These are phyloP conservation scores for Castanospermum australe DNA, from an alignment of 306 rosid species.

Conservation along the genomic window DNA sequence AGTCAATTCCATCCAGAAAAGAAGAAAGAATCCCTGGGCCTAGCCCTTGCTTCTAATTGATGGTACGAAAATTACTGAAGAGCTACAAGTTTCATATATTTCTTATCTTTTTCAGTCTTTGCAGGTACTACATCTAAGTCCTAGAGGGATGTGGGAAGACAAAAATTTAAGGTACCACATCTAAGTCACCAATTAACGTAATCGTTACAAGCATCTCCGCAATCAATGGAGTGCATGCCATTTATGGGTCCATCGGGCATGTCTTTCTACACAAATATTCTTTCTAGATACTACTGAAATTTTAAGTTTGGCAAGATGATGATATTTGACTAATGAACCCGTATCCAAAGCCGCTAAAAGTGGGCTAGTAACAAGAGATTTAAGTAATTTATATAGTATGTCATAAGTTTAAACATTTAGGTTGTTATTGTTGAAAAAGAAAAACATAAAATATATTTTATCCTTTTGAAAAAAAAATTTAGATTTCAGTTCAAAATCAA, in stretches of 20 bases:
- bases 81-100: neutral
- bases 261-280: neutral
- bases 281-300: neutral
- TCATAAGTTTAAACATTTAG: too few species aligned
- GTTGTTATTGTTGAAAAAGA: too few species aligned
- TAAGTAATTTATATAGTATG: too few species aligned
- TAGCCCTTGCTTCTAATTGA: neutral
- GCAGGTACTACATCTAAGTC: slow-evolving; percentile 21
- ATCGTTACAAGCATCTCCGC: neutral
- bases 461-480: too few species aligned
- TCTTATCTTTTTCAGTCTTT: neutral
- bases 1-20: neutral
- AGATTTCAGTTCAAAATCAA: too few species aligned
- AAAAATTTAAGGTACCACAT: neutral
- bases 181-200: neutral
- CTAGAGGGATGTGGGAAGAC: neutral
- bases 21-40: neutral
- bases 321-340: too few species aligned
- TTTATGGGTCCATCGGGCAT: neutral
- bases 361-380: too few species aligned
- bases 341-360: too few species aligned
- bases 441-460: too few species aligned
- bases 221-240: neutral
- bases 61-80: neutral
- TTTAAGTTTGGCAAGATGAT: neutral